Evolutionary conservation across 371 early-diverging fungal genomes (phyloP).

Genomic region (Cladochytrium tenue): DNA sequence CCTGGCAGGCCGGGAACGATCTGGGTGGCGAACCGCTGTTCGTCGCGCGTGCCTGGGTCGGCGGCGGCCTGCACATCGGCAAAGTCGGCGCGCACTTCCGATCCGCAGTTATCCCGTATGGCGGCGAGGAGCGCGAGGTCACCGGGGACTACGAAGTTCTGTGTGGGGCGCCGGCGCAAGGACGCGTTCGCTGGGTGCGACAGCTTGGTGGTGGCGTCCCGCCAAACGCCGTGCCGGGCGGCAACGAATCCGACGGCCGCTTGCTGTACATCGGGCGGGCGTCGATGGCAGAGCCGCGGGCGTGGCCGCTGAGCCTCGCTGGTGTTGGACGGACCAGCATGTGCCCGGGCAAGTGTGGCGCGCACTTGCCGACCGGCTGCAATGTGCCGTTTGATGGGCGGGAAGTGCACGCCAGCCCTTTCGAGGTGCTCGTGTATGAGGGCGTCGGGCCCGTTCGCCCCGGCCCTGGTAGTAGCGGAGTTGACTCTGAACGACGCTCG

Average conservation of each 20-base stretch:
- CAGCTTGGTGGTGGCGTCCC: slow-evolving; percentile 10
- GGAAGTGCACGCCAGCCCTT: slow-evolving; percentile 6
- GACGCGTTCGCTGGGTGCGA: slow-evolving; percentile 6
- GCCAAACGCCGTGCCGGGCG: slow-evolving; percentile 16
- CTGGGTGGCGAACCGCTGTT: slow-evolving; percentile 13
- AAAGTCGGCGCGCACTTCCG: slow-evolving; percentile 12
- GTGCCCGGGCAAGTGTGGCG: slow-evolving; percentile 17
- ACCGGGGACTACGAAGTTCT: slow-evolving; percentile 18
- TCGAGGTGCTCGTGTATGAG: slow-evolving; percentile 23
- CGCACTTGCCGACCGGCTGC: slow-evolving; percentile 14
- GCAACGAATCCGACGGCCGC: slow-evolving; percentile 19
- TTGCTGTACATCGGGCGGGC: slow-evolving; percentile 17
- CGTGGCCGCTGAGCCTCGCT: background rate
- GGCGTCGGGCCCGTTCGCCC: too few relatives aligned
- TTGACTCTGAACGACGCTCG: too few relatives aligned
- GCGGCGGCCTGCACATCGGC: slow-evolving; percentile 19
- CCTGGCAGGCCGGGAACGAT: slow-evolving; percentile 18
- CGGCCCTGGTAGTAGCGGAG: too few relatives aligned
- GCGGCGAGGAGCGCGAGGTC: slow-evolving; percentile 9
- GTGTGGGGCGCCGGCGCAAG: slow-evolving; percentile 6
- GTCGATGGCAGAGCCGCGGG: slow-evolving; percentile 2
- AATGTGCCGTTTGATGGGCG: slow-evolving; percentile 17
- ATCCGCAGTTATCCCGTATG: slow-evolving; percentile 12
- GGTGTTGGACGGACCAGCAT: background rate
- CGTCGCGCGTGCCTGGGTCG: slow-evolving; percentile 7